Evolutionary conservation across 2,329 filamentous ascomycete genomes (phyloP).

Genomic region (Claviceps sorghi): DNA sequence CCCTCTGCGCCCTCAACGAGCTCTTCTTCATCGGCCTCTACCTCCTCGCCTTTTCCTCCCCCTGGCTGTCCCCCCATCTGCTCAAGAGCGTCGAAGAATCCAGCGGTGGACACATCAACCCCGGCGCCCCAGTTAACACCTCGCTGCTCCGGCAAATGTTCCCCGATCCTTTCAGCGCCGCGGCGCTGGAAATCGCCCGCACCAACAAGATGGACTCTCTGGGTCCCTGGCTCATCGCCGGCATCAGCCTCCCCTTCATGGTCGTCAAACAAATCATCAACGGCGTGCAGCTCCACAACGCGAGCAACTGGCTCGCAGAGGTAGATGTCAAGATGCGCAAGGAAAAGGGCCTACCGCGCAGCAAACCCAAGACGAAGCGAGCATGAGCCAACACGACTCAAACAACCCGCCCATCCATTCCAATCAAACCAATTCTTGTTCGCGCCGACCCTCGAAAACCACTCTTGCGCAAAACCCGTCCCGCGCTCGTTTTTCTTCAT

Average conservation of each 20-base stretch:
- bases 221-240: slow-evolving; percentile 55
- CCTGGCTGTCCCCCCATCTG: slow-evolving; percentile 73
- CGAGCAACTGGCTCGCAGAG: slow-evolving; percentile 81
- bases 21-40: slow-evolving; percentile 97
- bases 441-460: too few relatives aligned
- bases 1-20: slow-evolving; percentile 83
- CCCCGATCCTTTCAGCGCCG: slow-evolving; percentile 79
- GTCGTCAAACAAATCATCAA: slow-evolving; percentile 86
- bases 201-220: slow-evolving; percentile 83
- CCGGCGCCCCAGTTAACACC: slow-evolving; percentile 55
- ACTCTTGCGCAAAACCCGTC: too few relatives aligned
- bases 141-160: slow-evolving; percentile 62
- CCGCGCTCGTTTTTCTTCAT: too few relatives aligned
- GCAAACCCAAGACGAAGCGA: slow-evolving; percentile 25
- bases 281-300: slow-evolving; percentile 83
- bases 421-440: too few relatives aligned
- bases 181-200: slow-evolving; percentile 78
- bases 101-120: slow-evolving; percentile 38
- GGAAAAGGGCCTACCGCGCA: slow-evolving; percentile 36
- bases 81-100: slow-evolving; percentile 45
- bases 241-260: slow-evolving; percentile 76
- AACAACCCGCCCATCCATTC: too few relatives aligned
- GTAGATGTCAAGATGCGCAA: slow-evolving; percentile 60
- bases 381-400: too few relatives aligned
- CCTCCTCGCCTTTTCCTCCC: slow-evolving; percentile 90